These are phyloP conservation scores for Saccharomycopsis malanga DNA, from an alignment of 805 yeast species.

Conservation along the genomic window DNA sequence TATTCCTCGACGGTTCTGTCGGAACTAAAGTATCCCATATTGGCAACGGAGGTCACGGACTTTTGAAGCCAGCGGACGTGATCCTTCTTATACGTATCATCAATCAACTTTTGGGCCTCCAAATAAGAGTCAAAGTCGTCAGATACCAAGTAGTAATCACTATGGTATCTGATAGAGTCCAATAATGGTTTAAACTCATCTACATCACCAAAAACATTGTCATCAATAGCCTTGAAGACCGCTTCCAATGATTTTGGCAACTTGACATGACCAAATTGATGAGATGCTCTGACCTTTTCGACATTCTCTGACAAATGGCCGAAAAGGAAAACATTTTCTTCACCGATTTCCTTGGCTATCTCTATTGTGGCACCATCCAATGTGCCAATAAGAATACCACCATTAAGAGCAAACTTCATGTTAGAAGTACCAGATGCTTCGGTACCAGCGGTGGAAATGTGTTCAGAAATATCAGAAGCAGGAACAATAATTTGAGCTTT, in stretches of 20 bases:
- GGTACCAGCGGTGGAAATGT: slow-evolving; percentile 94
- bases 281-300: slow-evolving; percentile 74
- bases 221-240: slow-evolving; percentile 62
- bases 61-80: slow-evolving; percentile 72
- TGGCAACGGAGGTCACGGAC: slow-evolving; percentile 73
- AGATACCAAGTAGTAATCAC: slow-evolving; percentile 79
- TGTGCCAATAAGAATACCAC: slow-evolving; percentile 91
- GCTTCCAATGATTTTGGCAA: slow-evolving; percentile 52
- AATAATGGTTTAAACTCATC: slow-evolving; percentile 61
- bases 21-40: slow-evolving; percentile 87
- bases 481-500: slow-evolving; percentile 90
- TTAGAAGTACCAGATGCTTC: slow-evolving; percentile 95
- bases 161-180: slow-evolving; percentile 62
- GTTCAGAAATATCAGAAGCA: slow-evolving; percentile 86
- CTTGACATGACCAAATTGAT: slow-evolving; percentile 45
- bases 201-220: slow-evolving; percentile 64
- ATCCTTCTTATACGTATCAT: slow-evolving; percentile 55
- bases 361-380: slow-evolving; percentile 97
- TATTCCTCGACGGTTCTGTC: slow-evolving; percentile 90
- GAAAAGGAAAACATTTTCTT: slow-evolving; percentile 84
- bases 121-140: slow-evolving; percentile 87
- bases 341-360: slow-evolving; percentile 89
- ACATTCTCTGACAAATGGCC: slow-evolving; percentile 89
- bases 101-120: slow-evolving; percentile 73
- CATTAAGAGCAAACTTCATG: slow-evolving; percentile 92